Evolutionary conservation across 169 alveolate species (phyloP).

Genomic region (Plasmodium gallinaceum): DNA sequence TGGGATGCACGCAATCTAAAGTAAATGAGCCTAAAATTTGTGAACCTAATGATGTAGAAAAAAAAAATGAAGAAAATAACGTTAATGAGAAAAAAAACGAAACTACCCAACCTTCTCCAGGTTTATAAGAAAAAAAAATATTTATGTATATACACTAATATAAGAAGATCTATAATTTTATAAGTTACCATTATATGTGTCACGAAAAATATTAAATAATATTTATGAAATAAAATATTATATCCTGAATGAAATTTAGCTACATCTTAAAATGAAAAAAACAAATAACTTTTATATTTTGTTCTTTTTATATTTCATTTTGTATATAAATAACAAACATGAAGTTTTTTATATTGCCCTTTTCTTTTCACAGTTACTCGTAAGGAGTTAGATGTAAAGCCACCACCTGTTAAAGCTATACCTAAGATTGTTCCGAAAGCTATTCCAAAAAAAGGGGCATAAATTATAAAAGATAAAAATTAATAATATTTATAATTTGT

Average conservation of each 20-base stretch:
- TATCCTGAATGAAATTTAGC: neutral
- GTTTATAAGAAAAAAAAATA: neutral
- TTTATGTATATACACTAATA: neutral
- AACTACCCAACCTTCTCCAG: neutral
- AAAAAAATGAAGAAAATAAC: slow-evolving; percentile 3
- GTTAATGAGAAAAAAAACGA: neutral
- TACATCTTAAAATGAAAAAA: too few species aligned
- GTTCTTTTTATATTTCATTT: too few species aligned
- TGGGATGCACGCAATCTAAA: slow-evolving; percentile 67
- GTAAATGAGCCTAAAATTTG: slow-evolving; percentile 22
- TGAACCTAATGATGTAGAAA: neutral
- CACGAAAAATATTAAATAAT: neutral
- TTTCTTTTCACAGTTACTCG: neutral
- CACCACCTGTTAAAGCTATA: slow-evolving; percentile 76
- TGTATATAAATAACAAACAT: too few species aligned
- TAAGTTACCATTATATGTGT: neutral
- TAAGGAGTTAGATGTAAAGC: slow-evolving; percentile 41
- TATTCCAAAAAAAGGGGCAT: slow-evolving; percentile 3
- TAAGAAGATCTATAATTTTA: neutral
- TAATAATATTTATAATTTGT: slow-evolving; percentile 9
- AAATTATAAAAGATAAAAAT: slow-evolving; percentile 21
- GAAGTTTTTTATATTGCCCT: neutral
- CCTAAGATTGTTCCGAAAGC: slow-evolving; percentile 56
- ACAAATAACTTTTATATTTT: too few species aligned
- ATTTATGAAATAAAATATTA: neutral